Evolutionary conservation across 1,284 basidiomycete genomes (phyloP), one percentile per base, ranked within the genome.

Genomic region (Leccinum pachyderme): DNA sequence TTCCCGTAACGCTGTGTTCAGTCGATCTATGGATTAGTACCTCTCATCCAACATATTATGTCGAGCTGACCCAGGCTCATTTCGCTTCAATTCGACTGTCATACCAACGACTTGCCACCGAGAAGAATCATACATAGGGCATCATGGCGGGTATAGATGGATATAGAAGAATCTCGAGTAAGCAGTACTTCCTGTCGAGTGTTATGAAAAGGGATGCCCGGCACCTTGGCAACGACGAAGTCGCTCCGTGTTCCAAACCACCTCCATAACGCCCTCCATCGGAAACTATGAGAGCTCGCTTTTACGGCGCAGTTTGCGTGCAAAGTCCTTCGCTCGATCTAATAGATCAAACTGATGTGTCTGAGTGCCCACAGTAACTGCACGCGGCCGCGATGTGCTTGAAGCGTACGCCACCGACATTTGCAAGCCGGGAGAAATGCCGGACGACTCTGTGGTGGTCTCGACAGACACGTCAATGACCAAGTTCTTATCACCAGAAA

Each of bases 381-480:
- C 55, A 50, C 79, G 73, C 47, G 69, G 67, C 24, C 73, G 73
- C 33, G 76, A 67, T 4, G 64, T 58, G 48, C 55, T 57, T 52
- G 65, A 66, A 57, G 62, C 75, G 46, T 77, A 76, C n/a, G 76
- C 77, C 13, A 73, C 77, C 63, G 70, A 53, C 47, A 62, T 31
- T 55, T 62, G 52, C 63, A 63, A 7, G 49, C 61, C 63, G n/a
- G 62, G 62, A 25, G 71, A 63, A 47, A 69, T 70, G 43, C 69
- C 70, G 8, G 69, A 61, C 4, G 74, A 64, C 50, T 77, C 79
- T 5, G 77, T 83, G 1, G 80, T 80, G 58, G 82, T 78, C 60
- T 83, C 77, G 45, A 87, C 78, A 37, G 79, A 81, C n/a, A 86
- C 77, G 31, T 76, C 82, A 51, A 86, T 79, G 43, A 82, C 71